Evolutionary conservation across 2,329 filamentous ascomycete species (phyloP).

Genomic region (Thermothelomyces thermophilus): DNA sequence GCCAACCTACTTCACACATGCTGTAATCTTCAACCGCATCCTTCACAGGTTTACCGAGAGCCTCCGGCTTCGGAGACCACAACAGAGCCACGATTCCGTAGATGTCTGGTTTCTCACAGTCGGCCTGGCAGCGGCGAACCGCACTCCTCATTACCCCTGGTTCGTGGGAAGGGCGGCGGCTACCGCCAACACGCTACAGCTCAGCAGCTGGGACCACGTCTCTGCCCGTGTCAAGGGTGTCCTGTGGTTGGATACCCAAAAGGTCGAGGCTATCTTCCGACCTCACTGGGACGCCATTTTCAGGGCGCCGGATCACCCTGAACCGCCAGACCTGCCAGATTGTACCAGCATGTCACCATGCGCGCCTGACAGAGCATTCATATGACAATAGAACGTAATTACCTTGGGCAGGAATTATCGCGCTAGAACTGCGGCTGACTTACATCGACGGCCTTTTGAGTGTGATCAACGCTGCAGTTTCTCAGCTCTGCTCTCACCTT

Average conservation of each 20-base stretch:
- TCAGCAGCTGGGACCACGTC: conserved; percentile 24
- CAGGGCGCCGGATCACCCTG: not conserved
- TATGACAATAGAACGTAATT: too few species aligned
- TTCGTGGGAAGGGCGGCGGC: conserved; percentile 26
- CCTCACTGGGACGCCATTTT: conserved; percentile 24
- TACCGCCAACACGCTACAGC: not conserved
- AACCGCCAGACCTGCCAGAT: not conserved
- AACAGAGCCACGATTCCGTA: conserved; percentile 24
- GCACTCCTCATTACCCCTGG: conserved; percentile 27
- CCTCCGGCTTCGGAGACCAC: conserved; percentile 24
- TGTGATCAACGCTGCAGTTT: too few species aligned
- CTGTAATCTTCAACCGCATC: conserved; percentile 33
- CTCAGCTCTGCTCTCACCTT: too few species aligned
- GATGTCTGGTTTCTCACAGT: conserved; percentile 38
- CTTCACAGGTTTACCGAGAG: conserved; percentile 29
- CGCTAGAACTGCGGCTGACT: too few species aligned
- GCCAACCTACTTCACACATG: conserved; percentile 50
- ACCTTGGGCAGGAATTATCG: too few species aligned
- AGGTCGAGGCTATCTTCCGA: conserved; percentile 23
- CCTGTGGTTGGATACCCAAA: conserved; percentile 28
- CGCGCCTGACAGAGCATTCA: conserved; percentile 4
- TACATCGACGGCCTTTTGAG: too few species aligned
- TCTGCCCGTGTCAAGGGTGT: conserved; percentile 21
- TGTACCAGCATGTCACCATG: not conserved
- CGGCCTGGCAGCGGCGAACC: conserved; percentile 33